phyloP scores from a whole-genome alignment of 495 filamentous ascomycete species.

The Penicillium samsonianum region DNA sequence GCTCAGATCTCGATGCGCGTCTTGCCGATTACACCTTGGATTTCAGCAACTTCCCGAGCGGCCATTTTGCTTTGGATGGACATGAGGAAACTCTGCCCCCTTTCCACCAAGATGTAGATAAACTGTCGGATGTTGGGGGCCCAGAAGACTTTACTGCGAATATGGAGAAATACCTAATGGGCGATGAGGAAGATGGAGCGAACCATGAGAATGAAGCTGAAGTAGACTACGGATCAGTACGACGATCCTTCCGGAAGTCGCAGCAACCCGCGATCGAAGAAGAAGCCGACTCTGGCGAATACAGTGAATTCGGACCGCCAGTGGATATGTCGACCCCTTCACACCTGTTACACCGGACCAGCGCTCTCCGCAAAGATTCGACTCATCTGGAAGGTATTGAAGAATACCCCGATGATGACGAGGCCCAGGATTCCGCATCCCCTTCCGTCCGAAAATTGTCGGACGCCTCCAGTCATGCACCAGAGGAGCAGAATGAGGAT shows the following conservation, averaged over 20 bases:
- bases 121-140: constrained; percentile 50
- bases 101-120: constrained; percentile 28
- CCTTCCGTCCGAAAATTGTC: constrained; percentile 37
- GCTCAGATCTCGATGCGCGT: constrained; percentile 42
- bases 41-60: constrained; percentile 47
- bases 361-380: constrained; percentile 32
- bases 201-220: constrained; percentile 18
- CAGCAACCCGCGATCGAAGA: constrained; percentile 39
- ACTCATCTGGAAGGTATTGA: constrained; percentile 48
- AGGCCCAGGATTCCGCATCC: constrained; percentile 24
- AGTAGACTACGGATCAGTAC: constrained; percentile 19
- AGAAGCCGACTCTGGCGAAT: constrained; percentile 39
- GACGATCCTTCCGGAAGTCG: constrained; percentile 19
- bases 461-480: constrained; percentile 18
- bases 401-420: constrained; percentile 39
- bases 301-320: constrained; percentile 50
- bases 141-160: constrained; percentile 56
- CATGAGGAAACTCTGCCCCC: constrained; percentile 32
- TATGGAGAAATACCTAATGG: constrained; percentile 51
- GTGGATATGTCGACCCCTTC: constrained; percentile 53
- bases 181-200: constrained; percentile 27
- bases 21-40: constrained; percentile 51
- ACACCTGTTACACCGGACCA: constrained; percentile 40
- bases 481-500: constrained; percentile 25
- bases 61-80: constrained; percentile 31